Evolutionary conservation across 495 filamentous ascomycete genomes (phyloP).

Genomic region (Neurospora cerealis): DNA sequence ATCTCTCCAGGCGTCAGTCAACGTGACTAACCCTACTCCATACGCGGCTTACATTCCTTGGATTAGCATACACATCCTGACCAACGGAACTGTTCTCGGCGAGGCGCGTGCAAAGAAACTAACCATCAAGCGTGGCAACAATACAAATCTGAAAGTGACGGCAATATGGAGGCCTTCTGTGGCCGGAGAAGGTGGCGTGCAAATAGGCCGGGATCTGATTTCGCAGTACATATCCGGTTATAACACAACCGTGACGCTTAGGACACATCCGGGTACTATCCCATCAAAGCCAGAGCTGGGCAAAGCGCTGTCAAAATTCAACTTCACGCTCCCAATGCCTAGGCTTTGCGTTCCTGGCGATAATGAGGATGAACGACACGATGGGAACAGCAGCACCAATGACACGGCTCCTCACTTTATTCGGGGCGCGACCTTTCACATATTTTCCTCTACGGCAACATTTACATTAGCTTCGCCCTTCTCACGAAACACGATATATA

Average conservation of each 20-base stretch:
- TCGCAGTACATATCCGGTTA: constrained; percentile 80
- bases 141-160: constrained; percentile 57
- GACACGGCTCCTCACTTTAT: constrained; percentile 53
- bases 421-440: constrained; percentile 73
- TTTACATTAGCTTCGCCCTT: constrained; percentile 80
- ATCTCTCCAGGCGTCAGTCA: constrained; percentile 56
- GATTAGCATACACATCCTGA: constrained; percentile 61
- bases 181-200: constrained; percentile 48
- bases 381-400: constrained; percentile 14
- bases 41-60: constrained; percentile 76
- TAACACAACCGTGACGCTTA: constrained; percentile 69
- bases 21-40: constrained; percentile 80
- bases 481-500: constrained; percentile 53
- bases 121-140: constrained; percentile 54
- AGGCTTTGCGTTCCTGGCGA: constrained; percentile 44
- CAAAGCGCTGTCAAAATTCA: constrained; percentile 55
- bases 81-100: constrained; percentile 64
- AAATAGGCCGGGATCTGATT: constrained; percentile 59
- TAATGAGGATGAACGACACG: constrained; percentile 17
- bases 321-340: constrained; percentile 60
- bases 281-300: constrained; percentile 66
- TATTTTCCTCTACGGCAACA: constrained; percentile 75
- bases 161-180: constrained; percentile 64
- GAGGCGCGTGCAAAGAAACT: constrained; percentile 56
- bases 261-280: constrained; percentile 57